Evolutionary conservation across 441 rosid genomes (phyloP).

Genomic region (Sinapis alba): DNA sequence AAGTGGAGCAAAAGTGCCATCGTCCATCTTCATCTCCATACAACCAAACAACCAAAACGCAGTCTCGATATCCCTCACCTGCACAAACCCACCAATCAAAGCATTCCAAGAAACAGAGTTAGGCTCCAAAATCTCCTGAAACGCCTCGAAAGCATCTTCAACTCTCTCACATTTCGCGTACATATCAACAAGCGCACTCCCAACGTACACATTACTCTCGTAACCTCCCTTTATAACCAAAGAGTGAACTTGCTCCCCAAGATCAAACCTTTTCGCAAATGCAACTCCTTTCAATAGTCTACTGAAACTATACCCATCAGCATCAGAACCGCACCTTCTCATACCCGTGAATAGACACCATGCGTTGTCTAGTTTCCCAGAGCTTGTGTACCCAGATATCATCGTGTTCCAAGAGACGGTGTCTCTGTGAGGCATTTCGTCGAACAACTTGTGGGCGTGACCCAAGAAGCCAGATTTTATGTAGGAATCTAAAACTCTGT

Average conservation of each 20-base stretch:
- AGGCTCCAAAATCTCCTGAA: conserved; percentile 48
- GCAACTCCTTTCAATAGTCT: conserved; percentile 73
- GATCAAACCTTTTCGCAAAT: conserved; percentile 41
- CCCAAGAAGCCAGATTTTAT: conserved; percentile 32
- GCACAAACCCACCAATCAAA: conserved; percentile 63
- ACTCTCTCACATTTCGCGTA: conserved; percentile 58
- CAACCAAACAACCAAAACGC: conserved; percentile 56
- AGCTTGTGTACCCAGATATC: conserved; percentile 63
- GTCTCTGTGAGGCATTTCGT: conserved; percentile 61
- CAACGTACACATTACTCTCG: conserved; percentile 53
- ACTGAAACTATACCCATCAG: conserved; percentile 62
- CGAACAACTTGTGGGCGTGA: conserved; percentile 58
- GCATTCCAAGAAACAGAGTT: conserved; percentile 80
- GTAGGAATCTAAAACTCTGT: conserved; percentile 49
- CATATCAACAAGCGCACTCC: conserved; percentile 62
- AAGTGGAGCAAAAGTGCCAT: conserved; percentile 78
- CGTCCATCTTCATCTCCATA: conserved; percentile 65
- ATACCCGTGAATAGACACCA: conserved; percentile 47
- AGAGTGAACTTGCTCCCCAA: conserved; percentile 66
- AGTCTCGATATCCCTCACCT: conserved; percentile 43
- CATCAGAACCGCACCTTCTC: conserved; percentile 43
- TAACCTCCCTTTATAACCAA: conserved; percentile 53
- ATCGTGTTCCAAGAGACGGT: conserved; percentile 74
- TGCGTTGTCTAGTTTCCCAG: conserved; percentile 44
- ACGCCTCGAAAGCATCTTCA: conserved; percentile 56